Base-by-base conservation (phyloP, 2,329 filamentous ascomycete species). In the Aspergillus sclerotialis region DNA sequence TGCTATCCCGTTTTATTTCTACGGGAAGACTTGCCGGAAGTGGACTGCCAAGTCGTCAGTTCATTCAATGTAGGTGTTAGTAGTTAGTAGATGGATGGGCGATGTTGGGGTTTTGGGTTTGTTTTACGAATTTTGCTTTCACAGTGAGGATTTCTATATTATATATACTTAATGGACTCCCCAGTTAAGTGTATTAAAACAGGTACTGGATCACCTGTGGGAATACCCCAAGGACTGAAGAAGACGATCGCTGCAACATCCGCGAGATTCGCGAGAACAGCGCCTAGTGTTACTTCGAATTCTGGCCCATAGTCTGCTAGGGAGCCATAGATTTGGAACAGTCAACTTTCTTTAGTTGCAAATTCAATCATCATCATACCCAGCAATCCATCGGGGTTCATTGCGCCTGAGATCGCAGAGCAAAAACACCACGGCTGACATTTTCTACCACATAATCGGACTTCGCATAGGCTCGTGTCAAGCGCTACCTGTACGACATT, bases 11-110 rank as follows among this genome's bases (percentile, higher is more conserved):
- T 76, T 78, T 49, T 80, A 72, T 54, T 72, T 64, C 49, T 70
- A 64, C 38, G 76, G 75, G 2, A 80, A 80, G 67, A 72, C 56
- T 2, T 72, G 78, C 45, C 60, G 76, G 37, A 64, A 70, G 41
- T 75, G 71, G 73, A 71, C 63, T 7, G 70, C 61, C 48, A 67
- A 76, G 42, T 70, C 67, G 38, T 67, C 58, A n/a, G 72, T 79
- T 9, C 73, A 79, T 52, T 60, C 47, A 19, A 64, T 76, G 69
- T 63, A 66, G n/a, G n/a, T n/a, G n/a, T n/a, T n/a, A n/a, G n/a
- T n/a, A n/a, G n/a, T n/a, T n/a, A n/a, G n/a, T n/a, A n/a, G n/a
- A n/a, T n/a, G n/a, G n/a, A n/a, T n/a, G n/a, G n/a, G n/a, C n/a
- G n/a, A n/a, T n/a, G n/a, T n/a, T n/a, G n/a, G n/a, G n/a, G n/a